Conservation (phyloP, 2,329 filamentous ascomycete genomes). For the Amesomyces nigricolor region DNA sequence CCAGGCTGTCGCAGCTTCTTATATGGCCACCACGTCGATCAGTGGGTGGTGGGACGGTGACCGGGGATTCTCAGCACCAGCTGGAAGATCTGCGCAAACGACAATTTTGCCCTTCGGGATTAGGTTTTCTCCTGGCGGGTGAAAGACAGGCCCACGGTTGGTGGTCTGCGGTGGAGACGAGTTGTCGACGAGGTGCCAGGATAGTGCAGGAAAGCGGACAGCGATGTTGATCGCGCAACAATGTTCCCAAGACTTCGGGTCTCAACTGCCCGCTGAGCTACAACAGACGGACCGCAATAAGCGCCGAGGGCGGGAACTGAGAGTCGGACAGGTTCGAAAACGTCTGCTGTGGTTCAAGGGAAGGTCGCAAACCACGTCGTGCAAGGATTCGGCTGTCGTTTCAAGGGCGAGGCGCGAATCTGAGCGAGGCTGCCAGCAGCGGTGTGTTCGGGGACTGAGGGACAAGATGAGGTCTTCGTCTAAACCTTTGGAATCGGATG, state of each 20-base stretch:
- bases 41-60: constrained; percentile 5
- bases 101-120: background rate
- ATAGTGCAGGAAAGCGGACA: background rate
- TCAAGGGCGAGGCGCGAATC: background rate
- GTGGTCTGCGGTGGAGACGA: constrained; percentile 6
- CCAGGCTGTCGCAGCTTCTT: constrained; percentile 7
- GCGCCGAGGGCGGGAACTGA: no score
- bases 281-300: no score
- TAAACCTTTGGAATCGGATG: background rate
- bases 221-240: constrained; percentile 1
- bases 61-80: background rate
- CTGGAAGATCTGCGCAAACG: constrained; percentile 11
- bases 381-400: background rate
- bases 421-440: background rate
- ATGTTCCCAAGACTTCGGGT: background rate
- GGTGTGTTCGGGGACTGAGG: background rate
- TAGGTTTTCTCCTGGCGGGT: constrained; percentile 2
- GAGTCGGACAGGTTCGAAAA: no score
- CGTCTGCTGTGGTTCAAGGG: background rate
- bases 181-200: constrained; percentile 2
- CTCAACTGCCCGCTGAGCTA: background rate
- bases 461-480: background rate
- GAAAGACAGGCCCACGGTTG: background rate
- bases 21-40: constrained; percentile 1
- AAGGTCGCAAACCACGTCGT: background rate